A percentile compares a stretch with the other conserved stretches of the same genome.
phyloP scores from a whole-genome alignment of 176 grass and related monocot genomes.

The Pontederia paniculata region DNA sequence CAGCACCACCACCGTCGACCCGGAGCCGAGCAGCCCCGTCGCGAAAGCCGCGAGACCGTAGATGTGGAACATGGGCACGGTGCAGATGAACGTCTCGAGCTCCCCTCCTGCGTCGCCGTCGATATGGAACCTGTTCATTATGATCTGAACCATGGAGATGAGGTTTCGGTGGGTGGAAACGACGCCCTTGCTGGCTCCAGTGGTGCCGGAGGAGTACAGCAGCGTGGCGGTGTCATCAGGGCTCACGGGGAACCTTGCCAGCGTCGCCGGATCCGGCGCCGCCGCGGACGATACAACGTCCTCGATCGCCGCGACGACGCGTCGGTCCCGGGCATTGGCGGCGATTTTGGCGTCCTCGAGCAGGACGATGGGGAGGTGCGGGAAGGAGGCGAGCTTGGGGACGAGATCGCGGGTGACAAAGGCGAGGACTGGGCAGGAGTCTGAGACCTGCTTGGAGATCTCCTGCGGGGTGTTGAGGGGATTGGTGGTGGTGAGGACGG shows the following conservation, averaged over 20 bases:
- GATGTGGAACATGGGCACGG: slow-evolving; percentile 93
- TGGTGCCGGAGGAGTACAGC: slow-evolving; percentile 93
- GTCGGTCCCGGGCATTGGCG: slow-evolving; percentile 14
- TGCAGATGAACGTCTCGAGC: slow-evolving; percentile 76
- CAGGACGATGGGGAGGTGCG: slow-evolving; percentile 43
- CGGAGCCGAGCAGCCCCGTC: slow-evolving; percentile 76
- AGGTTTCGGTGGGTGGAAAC: slow-evolving; percentile 82
- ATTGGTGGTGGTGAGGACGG: slow-evolving; percentile 76
- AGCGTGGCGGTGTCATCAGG: slow-evolving; percentile 84
- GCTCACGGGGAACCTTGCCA: slow-evolving; percentile 30
- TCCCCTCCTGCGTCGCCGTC: slow-evolving; percentile 21
- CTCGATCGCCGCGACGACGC: slow-evolving; percentile 53
- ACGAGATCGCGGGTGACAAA: slow-evolving; percentile 70
- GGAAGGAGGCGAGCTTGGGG: slow-evolving; percentile 37
- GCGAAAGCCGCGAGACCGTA: slow-evolving; percentile 90
- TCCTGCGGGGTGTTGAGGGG: slow-evolving; percentile 74
- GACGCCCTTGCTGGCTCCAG: slow-evolving; percentile 83
- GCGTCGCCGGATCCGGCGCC: slow-evolving; percentile 16
- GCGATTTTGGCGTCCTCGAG: too few species aligned
- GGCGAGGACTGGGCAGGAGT: slow-evolving; percentile 60
- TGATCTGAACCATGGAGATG: slow-evolving; percentile 91
- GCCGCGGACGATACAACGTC: slow-evolving; percentile 49
- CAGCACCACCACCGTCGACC: slow-evolving; percentile 74
- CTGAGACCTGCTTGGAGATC: slow-evolving; percentile 80
- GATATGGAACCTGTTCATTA: slow-evolving; percentile 72